Base-by-base conservation (phyloP, 2,329 filamentous ascomycete genomes). In the Helminthosporium solani region DNA sequence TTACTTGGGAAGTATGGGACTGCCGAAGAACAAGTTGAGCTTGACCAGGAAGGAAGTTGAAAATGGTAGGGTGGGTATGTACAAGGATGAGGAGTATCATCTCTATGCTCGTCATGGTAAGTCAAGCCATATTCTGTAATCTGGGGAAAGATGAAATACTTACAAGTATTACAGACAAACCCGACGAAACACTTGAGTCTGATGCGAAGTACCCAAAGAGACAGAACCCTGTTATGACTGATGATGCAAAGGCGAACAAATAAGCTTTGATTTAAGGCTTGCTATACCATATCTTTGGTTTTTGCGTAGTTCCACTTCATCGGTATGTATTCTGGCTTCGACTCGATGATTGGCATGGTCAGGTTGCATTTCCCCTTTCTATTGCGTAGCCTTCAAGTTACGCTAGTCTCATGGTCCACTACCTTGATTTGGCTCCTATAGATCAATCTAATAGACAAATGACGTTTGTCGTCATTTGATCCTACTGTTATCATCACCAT, bases 1-100 rank as follows among this genome's bases (percentile, higher is more conserved):
- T 2, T 86, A 77, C 61, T 70, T 86, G 18, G 75, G 74, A 19
- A 82, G 79, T 33, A 86, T 86, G 83, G 83, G 83, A 37, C 69
- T 84, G 56, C 75, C 73, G 44, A 81, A 77, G 73, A 73, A 70
- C 46, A 81, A 83, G 66, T 71, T 82, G 42, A 66, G 61, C 12
- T 65, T 84, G 48, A 78, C 77, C 2, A 72, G 82, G 48, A 73
- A 76, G 57, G 80, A 85, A 16, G 81, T 85, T 6, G 80, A 84
- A 70, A 74, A 62, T 39, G 82, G 82, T 2, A 54, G 60, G 18
- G 61, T 71, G 14, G 66, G 66, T 36, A 69, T 60, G 56, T 75
- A 74, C 54, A 52, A 60, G 16, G 75, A 78, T 53, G 75, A 78
- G 60, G 74, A 77, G 61, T 77, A 72, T 52, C 63, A 70, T 38